Conservation (phyloP, 2,329 filamentous ascomycete species). For the Pseudocercospora macadamiae region DNA sequence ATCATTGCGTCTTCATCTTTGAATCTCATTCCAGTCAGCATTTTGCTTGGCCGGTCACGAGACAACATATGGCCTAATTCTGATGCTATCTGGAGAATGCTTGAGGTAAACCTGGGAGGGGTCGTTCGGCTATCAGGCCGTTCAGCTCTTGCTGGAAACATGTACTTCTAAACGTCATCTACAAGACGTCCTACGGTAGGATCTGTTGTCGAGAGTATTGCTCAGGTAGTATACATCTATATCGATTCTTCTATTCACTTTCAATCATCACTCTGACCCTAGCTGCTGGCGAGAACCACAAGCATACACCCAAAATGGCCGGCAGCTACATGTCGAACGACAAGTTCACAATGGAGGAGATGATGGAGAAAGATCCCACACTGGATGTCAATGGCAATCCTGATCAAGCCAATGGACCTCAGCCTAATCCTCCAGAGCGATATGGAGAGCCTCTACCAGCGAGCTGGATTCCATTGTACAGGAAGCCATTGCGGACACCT, state of each 20-base stretch:
- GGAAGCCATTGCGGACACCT: slow-evolving; percentile 36
- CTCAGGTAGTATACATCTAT: neutral
- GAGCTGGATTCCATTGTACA: slow-evolving; percentile 39
- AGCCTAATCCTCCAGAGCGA: slow-evolving; percentile 28
- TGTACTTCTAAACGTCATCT: neutral
- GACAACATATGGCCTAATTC: neutral
- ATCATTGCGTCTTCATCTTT: neutral
- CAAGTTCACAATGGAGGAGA: slow-evolving; percentile 13
- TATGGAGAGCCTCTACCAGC: slow-evolving; percentile 33
- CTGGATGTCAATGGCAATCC: slow-evolving; percentile 20
- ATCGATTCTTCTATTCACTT: too few relatives aligned
- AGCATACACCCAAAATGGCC: neutral
- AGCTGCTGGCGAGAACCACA: neutral
- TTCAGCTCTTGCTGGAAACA: neutral
- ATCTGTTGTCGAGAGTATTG: neutral
- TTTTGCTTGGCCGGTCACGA: neutral
- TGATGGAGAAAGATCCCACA: slow-evolving; percentile 30
- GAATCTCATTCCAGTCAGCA: neutral
- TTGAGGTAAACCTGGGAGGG: neutral
- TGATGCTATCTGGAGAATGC: neutral
- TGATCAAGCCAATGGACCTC: slow-evolving; percentile 30
- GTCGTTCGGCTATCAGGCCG: slow-evolving; percentile 1
- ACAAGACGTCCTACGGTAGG: neutral
- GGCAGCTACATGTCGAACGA: slow-evolving; percentile 6
- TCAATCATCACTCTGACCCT: too few relatives aligned